Base-by-base conservation (phyloP, 352 stramenopile genomes). In the Pythium rhizo-oryzae region DNA sequence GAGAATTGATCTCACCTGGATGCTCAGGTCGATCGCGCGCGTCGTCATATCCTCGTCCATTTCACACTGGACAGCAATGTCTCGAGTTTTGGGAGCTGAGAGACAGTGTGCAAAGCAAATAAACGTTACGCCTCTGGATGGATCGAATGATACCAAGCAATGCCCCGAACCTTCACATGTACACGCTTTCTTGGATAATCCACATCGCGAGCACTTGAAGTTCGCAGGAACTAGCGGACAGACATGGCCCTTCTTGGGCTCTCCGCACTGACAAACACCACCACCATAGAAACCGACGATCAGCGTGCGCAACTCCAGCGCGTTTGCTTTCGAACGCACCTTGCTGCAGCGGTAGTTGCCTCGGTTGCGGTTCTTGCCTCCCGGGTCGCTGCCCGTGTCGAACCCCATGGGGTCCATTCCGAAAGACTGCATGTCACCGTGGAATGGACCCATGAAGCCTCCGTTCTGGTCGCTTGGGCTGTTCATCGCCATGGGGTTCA, bases 261-360 rank as follows among this genome's bases (percentile, higher is more conserved):
- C 87, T 28, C 87, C 87, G 71, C 87, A 95, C 82, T 92, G n/a
- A 33, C 28, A 33, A 2, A 33, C 28, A 33, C 6, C 28, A 33
- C 28, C 28, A 6, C 28, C 28, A 33, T 33, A 33, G 28, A 33
- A 33, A 33, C 6, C 28, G 3, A 6, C 2, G 28, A 6, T 33
- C 28, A 33, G 28, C 28, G 3, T 33, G 3, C 28, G 28, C 28
- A 33, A 33, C 28, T 2, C n/a, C n/a, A n/a, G n/a, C n/a, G 28
- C 28, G 28, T 33, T 33, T 33, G n/a, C 28, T 6, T 49, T 15
- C 35, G 13, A 49, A 2, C 25, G 23, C 51, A 90, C 85, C 81
- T 93, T 93, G 72, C 84, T 93, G 73, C 87, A 95, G 33, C 87
- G 84, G 59, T 95, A 95, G 71, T 95, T 95, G 71, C 87, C 87